Percentiles rank a stretch among this genome's conserved stretches.
phyloP scores from a whole-genome alignment of 1,284 basidiomycete genomes.

The Xerocomus amazonicus region DNA sequence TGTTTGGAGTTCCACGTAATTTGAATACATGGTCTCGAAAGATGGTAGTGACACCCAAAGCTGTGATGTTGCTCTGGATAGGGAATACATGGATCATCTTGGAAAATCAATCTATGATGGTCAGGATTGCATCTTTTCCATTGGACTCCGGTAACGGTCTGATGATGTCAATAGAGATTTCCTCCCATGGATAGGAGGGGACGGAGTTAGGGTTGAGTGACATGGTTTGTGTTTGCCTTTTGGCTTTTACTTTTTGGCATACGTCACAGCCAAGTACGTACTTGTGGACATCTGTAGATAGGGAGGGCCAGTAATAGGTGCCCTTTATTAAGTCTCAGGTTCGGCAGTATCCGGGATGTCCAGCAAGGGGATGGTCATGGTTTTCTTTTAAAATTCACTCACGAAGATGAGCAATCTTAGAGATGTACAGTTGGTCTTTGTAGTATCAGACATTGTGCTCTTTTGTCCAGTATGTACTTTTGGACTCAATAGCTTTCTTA shows the following conservation, averaged over 20 bases:
- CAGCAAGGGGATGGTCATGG: background rate
- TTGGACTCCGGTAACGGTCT: conserved; percentile 29
- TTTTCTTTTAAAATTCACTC: no score
- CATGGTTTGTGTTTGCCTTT: background rate
- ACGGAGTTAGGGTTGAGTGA: background rate
- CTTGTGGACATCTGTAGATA: background rate
- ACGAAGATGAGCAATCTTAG: background rate
- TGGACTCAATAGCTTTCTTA: no score
- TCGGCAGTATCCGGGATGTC: background rate
- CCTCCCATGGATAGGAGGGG: background rate
- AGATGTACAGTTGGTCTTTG: background rate
- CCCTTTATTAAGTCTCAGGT: background rate
- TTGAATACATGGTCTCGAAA: no score
- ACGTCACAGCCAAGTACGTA: background rate
- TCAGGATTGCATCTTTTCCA: conserved; percentile 36
- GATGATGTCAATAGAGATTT: background rate
- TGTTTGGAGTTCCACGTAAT: background rate
- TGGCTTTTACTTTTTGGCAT: background rate
- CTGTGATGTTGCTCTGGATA: no score
- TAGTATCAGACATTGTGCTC: background rate
- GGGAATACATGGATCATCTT: conserved; percentile 15
- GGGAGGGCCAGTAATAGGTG: background rate
- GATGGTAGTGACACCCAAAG: no score
- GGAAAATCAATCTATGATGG: conserved; percentile 36
- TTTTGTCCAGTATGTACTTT: background rate